A percentile compares a stretch with the other conserved stretches of the same genome.
Evolutionary conservation across 2,329 filamentous ascomycete genomes (phyloP).

Genomic region (Rasamsonia emersonii): DNA sequence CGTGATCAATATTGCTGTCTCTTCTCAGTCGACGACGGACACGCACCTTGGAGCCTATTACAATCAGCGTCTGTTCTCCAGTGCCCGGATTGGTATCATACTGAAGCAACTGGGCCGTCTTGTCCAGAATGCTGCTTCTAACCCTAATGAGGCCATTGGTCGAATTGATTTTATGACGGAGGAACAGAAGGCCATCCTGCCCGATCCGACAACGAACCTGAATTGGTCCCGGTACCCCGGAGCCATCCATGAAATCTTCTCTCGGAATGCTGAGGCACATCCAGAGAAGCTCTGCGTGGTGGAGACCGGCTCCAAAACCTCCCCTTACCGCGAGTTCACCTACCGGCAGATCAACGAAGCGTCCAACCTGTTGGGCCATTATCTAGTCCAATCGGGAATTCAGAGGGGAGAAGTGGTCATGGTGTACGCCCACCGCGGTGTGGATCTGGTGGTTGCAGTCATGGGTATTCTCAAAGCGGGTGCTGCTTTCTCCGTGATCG

Average conservation of each 20-base stretch:
- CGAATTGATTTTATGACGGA: constrained; percentile 35
- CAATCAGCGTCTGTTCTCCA: constrained; percentile 39
- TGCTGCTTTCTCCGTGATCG: constrained; percentile 55
- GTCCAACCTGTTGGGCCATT: constrained; percentile 70
- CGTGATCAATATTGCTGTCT: constrained; percentile 29
- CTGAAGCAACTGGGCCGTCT: constrained; percentile 35
- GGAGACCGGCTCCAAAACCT: constrained; percentile 47
- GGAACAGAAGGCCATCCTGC: constrained; percentile 18
- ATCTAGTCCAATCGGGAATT: constrained; percentile 65
- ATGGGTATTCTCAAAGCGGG: constrained; percentile 60
- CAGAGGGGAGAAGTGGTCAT: constrained; percentile 81
- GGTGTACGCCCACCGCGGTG: constrained; percentile 77
- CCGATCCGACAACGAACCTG: constrained; percentile 36
- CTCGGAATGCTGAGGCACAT: constrained; percentile 49
- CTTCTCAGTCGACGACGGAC: constrained; percentile 15
- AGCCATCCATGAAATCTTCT: constrained; percentile 37
- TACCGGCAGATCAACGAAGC: constrained; percentile 83
- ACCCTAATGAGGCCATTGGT: constrained; percentile 33
- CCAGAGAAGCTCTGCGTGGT: constrained; percentile 62
- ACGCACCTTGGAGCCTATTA: constrained; percentile 33
- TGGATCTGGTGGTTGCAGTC: constrained; percentile 66
- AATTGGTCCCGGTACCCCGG: constrained; percentile 39
- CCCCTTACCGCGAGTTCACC: constrained; percentile 60
- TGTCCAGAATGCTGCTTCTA: constrained; percentile 31
- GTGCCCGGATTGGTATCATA: constrained; percentile 35